A percentile compares a stretch with the other conserved stretches of the same genome.
phyloP scores from a whole-genome alignment of 169 alveolate species.

The Plasmodium fragile region DNA sequence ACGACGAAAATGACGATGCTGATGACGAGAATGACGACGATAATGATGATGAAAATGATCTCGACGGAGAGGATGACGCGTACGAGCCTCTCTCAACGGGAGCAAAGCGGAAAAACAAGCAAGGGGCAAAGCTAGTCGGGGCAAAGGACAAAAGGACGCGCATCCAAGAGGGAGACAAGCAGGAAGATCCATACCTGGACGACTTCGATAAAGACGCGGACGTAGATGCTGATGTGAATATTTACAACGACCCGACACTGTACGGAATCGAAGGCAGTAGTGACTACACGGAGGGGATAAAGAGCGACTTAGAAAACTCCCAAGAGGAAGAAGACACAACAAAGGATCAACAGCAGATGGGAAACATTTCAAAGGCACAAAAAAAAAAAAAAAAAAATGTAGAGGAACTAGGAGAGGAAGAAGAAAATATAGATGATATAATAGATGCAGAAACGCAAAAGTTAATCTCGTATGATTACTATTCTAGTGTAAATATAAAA shows the following conservation, averaged over 20 bases:
- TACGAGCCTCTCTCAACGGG: neutral
- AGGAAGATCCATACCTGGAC: neutral
- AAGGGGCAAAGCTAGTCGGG: neutral
- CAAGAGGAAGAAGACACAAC: slow-evolving; percentile 34
- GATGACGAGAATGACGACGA: neutral
- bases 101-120: neutral
- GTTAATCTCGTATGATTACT: slow-evolving; percentile 69
- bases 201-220: slow-evolving; percentile 5
- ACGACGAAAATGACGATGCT: neutral
- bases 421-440: slow-evolving; percentile 56
- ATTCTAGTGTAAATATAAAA: slow-evolving; percentile 58
- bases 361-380: neutral
- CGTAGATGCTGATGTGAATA: slow-evolving; percentile 42
- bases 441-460: slow-evolving; percentile 43
- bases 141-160: neutral
- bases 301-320: slow-evolving; percentile 47
- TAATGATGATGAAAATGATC: neutral
- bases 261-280: slow-evolving; percentile 75
- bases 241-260: slow-evolving; percentile 48
- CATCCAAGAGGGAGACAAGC: neutral
- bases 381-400: slow-evolving; percentile 28
- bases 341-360: neutral
- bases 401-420: slow-evolving; percentile 4
- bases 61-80: neutral
- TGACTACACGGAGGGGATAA: slow-evolving; percentile 69